phyloP scores from a whole-genome alignment of 371 early-diverging fungal genomes.

The Syncephalis fuscata region DNA sequence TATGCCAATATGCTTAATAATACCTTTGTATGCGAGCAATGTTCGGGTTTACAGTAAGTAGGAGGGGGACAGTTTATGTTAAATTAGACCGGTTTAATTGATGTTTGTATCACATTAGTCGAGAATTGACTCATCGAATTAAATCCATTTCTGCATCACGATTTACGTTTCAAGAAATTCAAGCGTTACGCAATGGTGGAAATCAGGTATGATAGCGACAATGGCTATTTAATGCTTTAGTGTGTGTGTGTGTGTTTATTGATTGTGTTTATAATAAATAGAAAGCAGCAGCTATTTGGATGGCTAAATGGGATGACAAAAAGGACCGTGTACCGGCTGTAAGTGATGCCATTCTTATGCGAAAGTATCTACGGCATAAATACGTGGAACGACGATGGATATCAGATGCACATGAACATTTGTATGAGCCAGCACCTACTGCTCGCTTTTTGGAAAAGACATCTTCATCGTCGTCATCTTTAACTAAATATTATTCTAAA shows the following conservation, averaged over 20 bases:
- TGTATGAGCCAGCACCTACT: no score
- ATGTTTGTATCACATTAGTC: conserved; percentile 14
- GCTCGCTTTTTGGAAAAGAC: no score
- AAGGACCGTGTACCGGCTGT: conserved; percentile 1
- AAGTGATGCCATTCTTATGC: not conserved
- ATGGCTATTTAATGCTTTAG: not conserved
- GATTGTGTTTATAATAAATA: not conserved
- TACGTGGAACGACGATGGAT: conserved; percentile 3
- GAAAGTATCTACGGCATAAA: conserved; percentile 2
- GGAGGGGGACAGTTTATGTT: not conserved
- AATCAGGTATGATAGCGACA: conserved; percentile 37
- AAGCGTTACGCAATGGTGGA: conserved; percentile 36
- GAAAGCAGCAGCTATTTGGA: conserved; percentile 4
- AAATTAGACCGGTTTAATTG: not conserved
- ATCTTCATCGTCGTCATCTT: no score
- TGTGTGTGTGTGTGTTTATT: not conserved
- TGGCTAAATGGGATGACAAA: conserved; percentile 2
- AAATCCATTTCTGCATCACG: conserved; percentile 48
- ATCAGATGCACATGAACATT: not conserved
- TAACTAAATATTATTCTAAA: no score
- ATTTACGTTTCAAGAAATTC: conserved; percentile 36
- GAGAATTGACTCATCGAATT: conserved; percentile 49
- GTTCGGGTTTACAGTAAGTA: conserved; percentile 46
- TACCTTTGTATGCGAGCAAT: conserved; percentile 41
- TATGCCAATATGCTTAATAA: conserved; percentile 39